These are phyloP conservation scores for Lactifluus echinatus DNA, from an alignment of 768 basidiomycete genomes.

Conservation along the genomic window DNA sequence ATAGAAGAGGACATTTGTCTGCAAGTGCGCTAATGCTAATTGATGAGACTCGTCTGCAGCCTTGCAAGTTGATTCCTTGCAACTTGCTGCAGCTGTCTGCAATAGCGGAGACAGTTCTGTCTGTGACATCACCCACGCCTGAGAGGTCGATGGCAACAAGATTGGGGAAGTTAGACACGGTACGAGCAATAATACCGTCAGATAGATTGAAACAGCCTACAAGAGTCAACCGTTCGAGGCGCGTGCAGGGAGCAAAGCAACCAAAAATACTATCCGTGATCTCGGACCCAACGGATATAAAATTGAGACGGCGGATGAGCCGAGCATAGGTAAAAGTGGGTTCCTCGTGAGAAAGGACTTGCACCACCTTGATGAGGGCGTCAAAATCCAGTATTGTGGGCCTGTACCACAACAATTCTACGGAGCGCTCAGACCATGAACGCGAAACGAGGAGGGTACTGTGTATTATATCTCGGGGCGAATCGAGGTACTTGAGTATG, in stretches of 20 bases:
- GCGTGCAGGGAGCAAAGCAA: constrained; percentile 61
- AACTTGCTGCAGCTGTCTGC: constrained; percentile 62
- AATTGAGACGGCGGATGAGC: constrained; percentile 88
- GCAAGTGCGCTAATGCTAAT: constrained; percentile 71
- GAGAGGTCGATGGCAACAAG: constrained; percentile 83
- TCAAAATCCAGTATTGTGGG: constrained; percentile 63
- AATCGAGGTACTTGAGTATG: constrained; percentile 77
- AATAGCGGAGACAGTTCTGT: constrained; percentile 62
- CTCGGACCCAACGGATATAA: constrained; percentile 57
- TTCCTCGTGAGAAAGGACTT: constrained; percentile 50
- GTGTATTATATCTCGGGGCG: constrained; percentile 58
- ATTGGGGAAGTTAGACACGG: constrained; percentile 61
- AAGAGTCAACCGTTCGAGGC: constrained; percentile 84
- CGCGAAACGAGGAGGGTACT: constrained; percentile 73
- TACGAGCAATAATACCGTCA: constrained; percentile 49
- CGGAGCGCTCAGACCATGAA: constrained; percentile 92
- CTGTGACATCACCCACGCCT: constrained; percentile 57
- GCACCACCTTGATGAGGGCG: constrained; percentile 71
- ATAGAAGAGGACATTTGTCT: constrained; percentile 59
- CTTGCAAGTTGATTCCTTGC: constrained; percentile 87
- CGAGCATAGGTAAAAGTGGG: constrained; percentile 81
- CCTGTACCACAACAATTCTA: constrained; percentile 91
- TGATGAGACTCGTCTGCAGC: constrained; percentile 77
- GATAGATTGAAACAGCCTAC: constrained; percentile 67
- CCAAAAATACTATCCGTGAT: constrained; percentile 69